phyloP scores from a whole-genome alignment of 768 basidiomycete genomes.

The Mycena albidolilacea region DNA sequence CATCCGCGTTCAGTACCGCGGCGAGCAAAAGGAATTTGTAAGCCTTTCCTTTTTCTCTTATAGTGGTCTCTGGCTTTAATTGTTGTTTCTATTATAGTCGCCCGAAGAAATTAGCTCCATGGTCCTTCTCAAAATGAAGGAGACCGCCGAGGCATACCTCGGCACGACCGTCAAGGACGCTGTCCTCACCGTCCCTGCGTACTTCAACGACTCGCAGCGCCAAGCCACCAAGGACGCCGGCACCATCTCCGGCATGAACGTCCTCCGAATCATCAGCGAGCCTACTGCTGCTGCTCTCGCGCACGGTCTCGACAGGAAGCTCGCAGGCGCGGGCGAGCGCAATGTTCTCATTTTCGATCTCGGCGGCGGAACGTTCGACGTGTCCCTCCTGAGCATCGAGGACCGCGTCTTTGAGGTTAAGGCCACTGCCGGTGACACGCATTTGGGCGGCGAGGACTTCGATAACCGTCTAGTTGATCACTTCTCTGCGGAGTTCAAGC shows the following conservation, averaged over 20 bases:
- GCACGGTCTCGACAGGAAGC: constrained; percentile 81
- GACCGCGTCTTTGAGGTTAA: constrained; percentile 80
- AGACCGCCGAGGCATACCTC: constrained; percentile 26
- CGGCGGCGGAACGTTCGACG: constrained; percentile 63
- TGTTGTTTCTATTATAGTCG: constrained; percentile 9
- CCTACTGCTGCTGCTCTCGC: constrained; percentile 89
- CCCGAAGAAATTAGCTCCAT: constrained; percentile 23
- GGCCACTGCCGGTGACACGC: constrained; percentile 76
- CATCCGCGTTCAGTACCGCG: constrained; percentile 44
- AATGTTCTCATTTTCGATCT: constrained; percentile 12
- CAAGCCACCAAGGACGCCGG: constrained; percentile 62
- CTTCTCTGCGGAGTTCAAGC: constrained; percentile 26
- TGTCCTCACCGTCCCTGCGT: constrained; percentile 8
- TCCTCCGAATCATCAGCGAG: constrained; percentile 87
- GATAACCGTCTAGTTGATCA: constrained; percentile 11
- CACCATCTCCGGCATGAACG: constrained; percentile 62
- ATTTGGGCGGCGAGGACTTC: constrained; percentile 24
- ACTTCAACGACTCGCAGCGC: constrained; percentile 19
- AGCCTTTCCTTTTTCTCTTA: constrained; percentile 2
- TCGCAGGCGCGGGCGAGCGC: neutral
- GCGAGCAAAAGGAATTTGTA: constrained; percentile 70
- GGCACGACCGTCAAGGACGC: constrained; percentile 16
- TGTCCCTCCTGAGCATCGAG: constrained; percentile 77
- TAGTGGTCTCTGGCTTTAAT: neutral
- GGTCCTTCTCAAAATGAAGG: constrained; percentile 29